Conservation (phyloP, 352 stramenopile species). For the Elongisporangium senticosum region DNA sequence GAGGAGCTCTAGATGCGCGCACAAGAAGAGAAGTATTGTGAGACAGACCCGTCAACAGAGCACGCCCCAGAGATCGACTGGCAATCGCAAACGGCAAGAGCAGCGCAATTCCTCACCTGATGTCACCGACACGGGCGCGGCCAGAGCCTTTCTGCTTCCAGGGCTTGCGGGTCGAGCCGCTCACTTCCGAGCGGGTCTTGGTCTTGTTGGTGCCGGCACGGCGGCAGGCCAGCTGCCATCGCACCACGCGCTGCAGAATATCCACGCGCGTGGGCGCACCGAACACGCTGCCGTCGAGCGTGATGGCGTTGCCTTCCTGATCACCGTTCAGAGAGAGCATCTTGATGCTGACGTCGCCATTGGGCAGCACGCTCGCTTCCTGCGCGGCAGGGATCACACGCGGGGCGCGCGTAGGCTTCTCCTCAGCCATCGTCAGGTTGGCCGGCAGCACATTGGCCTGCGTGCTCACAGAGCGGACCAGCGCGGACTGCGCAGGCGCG, state of each 20-base stretch:
- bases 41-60: conserved; percentile 2
- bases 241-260: conserved; percentile 85
- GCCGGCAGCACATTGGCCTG: conserved; percentile 28
- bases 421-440: conserved; percentile 69
- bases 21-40: background rate
- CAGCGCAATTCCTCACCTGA: conserved; percentile 12
- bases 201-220: conserved; percentile 85
- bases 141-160: conserved; percentile 88
- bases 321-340: conserved; percentile 52
- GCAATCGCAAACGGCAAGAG: background rate
- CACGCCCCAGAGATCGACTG: background rate
- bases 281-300: conserved; percentile 69
- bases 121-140: conserved; percentile 83
- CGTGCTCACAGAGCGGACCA: conserved; percentile 28
- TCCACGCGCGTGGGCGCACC: conserved; percentile 70
- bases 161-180: conserved; percentile 82
- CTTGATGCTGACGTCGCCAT: conserved; percentile 64
- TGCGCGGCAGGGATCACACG: conserved; percentile 60
- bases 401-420: conserved; percentile 62
- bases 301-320: conserved; percentile 38
- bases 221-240: conserved; percentile 81
- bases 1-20: conserved; percentile 31
- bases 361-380: conserved; percentile 40
- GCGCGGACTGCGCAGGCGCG: conserved; percentile 23
- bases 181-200: conserved; percentile 85